Percentiles rank a stretch among this genome's conserved stretches.
Evolutionary conservation across 768 basidiomycete species (phyloP).

Genomic region (Russula compacta): DNA sequence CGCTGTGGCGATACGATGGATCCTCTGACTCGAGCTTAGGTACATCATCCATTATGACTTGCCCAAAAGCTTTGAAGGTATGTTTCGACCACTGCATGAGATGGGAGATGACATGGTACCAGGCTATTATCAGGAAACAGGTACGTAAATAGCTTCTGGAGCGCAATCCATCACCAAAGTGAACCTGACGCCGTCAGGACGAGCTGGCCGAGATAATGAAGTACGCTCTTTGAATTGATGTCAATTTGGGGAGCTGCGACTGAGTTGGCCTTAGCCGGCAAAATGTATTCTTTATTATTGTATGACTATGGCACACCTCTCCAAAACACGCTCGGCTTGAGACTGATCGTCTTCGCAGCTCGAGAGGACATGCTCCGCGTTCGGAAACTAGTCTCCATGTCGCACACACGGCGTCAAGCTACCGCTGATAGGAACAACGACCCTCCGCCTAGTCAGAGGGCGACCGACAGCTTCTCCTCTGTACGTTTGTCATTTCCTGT

Average conservation of each 20-base stretch:
- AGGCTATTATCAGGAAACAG: constrained; percentile 88
- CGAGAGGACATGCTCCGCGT: constrained; percentile 63
- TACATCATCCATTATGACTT: constrained; percentile 79
- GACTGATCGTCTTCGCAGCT: constrained; percentile 33
- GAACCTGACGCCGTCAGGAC: constrained; percentile 35
- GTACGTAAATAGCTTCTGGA: constrained; percentile 28
- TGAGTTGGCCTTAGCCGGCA: constrained; percentile 41
- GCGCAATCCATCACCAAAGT: background rate
- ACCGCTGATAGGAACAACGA: constrained; percentile 38
- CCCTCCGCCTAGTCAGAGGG: constrained; percentile 57
- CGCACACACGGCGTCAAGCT: constrained; percentile 37
- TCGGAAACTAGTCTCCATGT: constrained; percentile 39
- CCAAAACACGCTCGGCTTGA: background rate
- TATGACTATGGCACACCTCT: constrained; percentile 27
- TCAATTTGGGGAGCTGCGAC: background rate
- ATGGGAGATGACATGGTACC: background rate
- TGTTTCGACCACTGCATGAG: constrained; percentile 6
- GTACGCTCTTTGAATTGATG: constrained; percentile 32
- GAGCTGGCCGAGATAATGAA: constrained; percentile 69
- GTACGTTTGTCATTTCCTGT: constrained; percentile 31
- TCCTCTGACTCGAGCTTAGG: constrained; percentile 25
- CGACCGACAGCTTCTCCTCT: constrained; percentile 50
- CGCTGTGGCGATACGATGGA: background rate
- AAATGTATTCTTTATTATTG: constrained; percentile 82
- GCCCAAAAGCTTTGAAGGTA: constrained; percentile 78